Base-by-base conservation (phyloP, 352 stramenopile genomes). In the Vaucheria bursata region DNA sequence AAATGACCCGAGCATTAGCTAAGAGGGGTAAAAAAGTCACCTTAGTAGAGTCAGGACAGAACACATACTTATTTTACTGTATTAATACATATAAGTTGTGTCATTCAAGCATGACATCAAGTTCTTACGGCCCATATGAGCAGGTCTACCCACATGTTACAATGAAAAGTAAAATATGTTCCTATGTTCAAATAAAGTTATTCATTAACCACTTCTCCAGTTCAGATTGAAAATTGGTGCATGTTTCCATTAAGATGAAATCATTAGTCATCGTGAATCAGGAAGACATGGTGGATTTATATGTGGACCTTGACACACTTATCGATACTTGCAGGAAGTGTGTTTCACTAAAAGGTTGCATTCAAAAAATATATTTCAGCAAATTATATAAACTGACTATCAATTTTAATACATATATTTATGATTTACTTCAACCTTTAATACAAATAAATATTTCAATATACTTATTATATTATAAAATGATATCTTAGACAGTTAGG, bases 211-310 rank as follows among this genome's bases (percentile, higher is more conserved):
- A 34, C 33, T 69, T 6, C 34, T 29, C 33, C 33, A 69, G 59
- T 69, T 69, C 59, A 29, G 59, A 69, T 69, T 69, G 59, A 69
- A 69, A 18, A 29, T 29, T 69, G 59, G 6, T 34, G 33, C 59
- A 34, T 18, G 59, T 18, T 69, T 69, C 33, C 59, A 69, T 69
- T 18, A 69, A 69, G 59, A 29, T 38, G 59, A 29, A 69, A 69
- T 69, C 59, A 69, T 29, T 69, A 69, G 59, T 69, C 6, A 69
- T 69, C 59, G 59, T 69, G 59, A 29, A 69, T 69, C 59, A 69
- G 59, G 59, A 69, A 12, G 39, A 6, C 59, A 69, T 29, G 59
- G 59, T 69, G 59, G 33, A 69, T 69, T 69, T 69, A 29, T 69
- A 69, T 29, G 6, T 69, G 59, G 59, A 69, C 59, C 34, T 69